phyloP scores from a whole-genome alignment of 495 filamentous ascomycete genomes.

The Beverwykella pulmonaria region DNA sequence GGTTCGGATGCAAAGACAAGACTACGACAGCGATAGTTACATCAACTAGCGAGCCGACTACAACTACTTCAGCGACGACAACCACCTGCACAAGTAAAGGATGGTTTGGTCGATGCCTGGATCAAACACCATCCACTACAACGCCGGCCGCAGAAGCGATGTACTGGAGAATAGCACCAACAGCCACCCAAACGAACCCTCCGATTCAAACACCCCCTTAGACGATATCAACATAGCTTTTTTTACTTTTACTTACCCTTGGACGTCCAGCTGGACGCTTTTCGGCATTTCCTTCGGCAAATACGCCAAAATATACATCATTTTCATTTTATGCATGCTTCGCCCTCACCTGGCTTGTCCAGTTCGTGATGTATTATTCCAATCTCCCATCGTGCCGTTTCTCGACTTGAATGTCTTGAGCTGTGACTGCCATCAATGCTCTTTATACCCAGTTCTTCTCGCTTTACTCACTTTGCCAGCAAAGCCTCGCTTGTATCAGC shows the following conservation, averaged over 20 bases:
- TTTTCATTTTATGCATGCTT: neutral
- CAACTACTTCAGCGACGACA: slow-evolving; percentile 4
- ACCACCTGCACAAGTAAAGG: slow-evolving; percentile 28
- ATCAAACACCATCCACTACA: slow-evolving; percentile 13
- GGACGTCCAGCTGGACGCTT: neutral
- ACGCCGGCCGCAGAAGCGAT: slow-evolving; percentile 14
- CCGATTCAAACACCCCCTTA: slow-evolving; percentile 13
- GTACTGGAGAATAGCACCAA: slow-evolving; percentile 23
- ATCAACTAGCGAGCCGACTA: neutral
- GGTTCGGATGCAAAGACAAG: slow-evolving; percentile 33
- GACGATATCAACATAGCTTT: neutral
- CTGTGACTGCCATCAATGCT: neutral
- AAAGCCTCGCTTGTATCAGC: neutral
- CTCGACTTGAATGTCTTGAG: neutral
- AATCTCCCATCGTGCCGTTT: neutral
- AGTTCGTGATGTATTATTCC: slow-evolving; percentile 4
- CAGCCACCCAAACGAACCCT: slow-evolving; percentile 22
- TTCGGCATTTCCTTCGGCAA: neutral
- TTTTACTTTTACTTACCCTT: neutral
- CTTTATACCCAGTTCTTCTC: neutral
- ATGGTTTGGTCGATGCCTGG: slow-evolving; percentile 32
- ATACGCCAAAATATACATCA: neutral
- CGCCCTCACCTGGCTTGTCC: neutral
- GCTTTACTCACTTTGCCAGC: neutral
- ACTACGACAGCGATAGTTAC: slow-evolving; percentile 9